Evolutionary conservation across 352 stramenopile genomes (phyloP), one percentile per base, ranked within the genome.

Genomic region (Phytopythium aichiense): DNA sequence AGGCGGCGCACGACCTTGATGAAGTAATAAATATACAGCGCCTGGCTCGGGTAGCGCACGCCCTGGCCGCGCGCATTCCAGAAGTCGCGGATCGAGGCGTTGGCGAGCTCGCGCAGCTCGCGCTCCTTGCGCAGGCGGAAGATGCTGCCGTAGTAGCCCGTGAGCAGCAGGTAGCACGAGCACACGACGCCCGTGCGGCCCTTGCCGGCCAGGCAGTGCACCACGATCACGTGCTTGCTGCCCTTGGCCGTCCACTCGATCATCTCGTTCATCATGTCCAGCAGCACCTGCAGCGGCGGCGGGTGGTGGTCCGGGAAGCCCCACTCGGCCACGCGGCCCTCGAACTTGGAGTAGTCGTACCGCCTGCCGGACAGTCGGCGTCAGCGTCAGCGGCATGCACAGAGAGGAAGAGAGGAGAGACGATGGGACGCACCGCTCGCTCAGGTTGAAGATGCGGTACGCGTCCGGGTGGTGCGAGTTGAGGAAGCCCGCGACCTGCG

Each of bases 11-110:
- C 59, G 22, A 92, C 75, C 49, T 89, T 87, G 45, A 88, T 74
- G 60, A 94, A 94, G 71, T 94, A 94, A 71, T 92, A 94, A 72
- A 95, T 92, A 72, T 92, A 92, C 63, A 90, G 70, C 54, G 81
- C 80, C 63, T 95, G 85, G 61, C 80, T 92, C 18, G 87, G 85
- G 64, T 90, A 93, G 20, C 81, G 77, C 58, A 95, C 87, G 31
- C 87, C 87, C 60, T 95, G 81, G 33, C 87, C 87, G 53, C 87
- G 71, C 5, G 76, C 72, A 45, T 86, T 80, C 78, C 80, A 91
- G 63, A 95, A 95, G 61, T 91, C 77, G 37, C 74, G 72, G 42
- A 92, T 89, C 51, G 84, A 77, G 4, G 65, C 65, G 65, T 91
- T 90, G 23, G 79, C 82, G 52, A 90, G 64, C 33, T 88, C 74